Base-by-base conservation (phyloP, 345 rosid species). In the sweet orange (Citrus sinensis) region DNA sequence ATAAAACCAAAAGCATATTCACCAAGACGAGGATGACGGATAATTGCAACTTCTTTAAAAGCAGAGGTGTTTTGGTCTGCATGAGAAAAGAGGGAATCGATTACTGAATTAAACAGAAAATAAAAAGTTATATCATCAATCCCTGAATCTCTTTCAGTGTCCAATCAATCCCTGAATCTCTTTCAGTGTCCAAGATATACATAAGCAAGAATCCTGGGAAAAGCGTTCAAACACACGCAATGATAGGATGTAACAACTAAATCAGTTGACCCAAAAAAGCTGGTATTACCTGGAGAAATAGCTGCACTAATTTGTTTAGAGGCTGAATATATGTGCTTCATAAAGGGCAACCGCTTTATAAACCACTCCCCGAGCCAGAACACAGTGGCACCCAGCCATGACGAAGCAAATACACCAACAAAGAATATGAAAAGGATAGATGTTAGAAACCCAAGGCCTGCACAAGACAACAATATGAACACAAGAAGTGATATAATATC, bases 1-100 rank as follows among this genome's bases (percentile, higher is more conserved):
- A 93, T 93, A 78, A 93, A 93, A 55, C 97, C 97, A 82, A 93
- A 92, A 67, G 95, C 98, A 82, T 93, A 93, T 90, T 93, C 98
- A 39, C 97, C 95, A 74, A 79, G 82, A 76, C 95, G 95, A 71
- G 98, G 98, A 82, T 94, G 98, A 27, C 92, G 90, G 72, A 94
- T 92, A 54, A 94, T 92, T 75, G 93, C 97, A 56, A 94, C 89
- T 85, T 94, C 97, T 85, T 94, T 94, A 76, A 94, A 93, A 63
- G 97, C 93, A 17, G 87, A 83, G 40, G 91, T 92, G 77, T 94
- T 92, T 80, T 92, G 93, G 81, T 92, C 97, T 94, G 92, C 22
- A 70, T 51, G 51, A 79, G 25, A 56, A 56, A 67, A 27, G 40
- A 29, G 19, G 11, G n/a, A 13, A 11, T 25, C 51, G 20, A 80